A percentile compares a stretch with the other conserved stretches of the same genome.
These are phyloP conservation scores for Dryadomyces quercus-mongolicae DNA, from an alignment of 2,329 filamentous ascomycete species.

Conservation along the genomic window DNA sequence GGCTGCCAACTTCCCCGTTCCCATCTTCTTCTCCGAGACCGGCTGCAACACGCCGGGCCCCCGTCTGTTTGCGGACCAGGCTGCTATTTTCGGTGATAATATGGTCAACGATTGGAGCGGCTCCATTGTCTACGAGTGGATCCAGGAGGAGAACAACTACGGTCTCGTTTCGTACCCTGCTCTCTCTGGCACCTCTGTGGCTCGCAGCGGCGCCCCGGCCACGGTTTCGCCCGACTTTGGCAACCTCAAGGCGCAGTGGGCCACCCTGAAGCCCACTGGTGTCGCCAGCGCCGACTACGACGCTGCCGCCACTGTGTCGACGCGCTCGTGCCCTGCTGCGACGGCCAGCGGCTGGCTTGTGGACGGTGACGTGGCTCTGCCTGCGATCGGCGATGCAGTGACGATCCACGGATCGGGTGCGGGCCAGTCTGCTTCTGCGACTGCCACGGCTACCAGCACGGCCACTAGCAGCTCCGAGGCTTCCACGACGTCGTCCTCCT, in stretches of 20 bases:
- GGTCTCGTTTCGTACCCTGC: slow-evolving; percentile 67
- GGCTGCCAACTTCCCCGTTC: slow-evolving; percentile 61
- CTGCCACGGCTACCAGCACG: slow-evolving; percentile 15
- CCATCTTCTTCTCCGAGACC: slow-evolving; percentile 82
- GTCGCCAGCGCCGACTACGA: slow-evolving; percentile 55
- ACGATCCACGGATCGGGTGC: slow-evolving; percentile 3
- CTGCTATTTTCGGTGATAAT: slow-evolving; percentile 59
- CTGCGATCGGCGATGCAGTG: slow-evolving; percentile 46
- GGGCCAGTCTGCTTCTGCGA: slow-evolving; percentile 12
- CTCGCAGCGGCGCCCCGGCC: slow-evolving; percentile 59
- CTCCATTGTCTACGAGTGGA: slow-evolving; percentile 83
- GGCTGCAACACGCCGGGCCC: slow-evolving; percentile 61
- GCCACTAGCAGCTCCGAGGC: slow-evolving; percentile 15
- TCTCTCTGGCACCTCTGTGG: slow-evolving; percentile 46
- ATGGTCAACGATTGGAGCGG: slow-evolving; percentile 66
- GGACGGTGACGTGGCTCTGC: slow-evolving; percentile 55
- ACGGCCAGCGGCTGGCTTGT: slow-evolving; percentile 63
- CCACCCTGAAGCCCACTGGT: slow-evolving; percentile 56
- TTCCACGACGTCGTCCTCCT: slow-evolving; percentile 14
- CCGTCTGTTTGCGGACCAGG: slow-evolving; percentile 58
- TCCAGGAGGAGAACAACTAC: slow-evolving; percentile 72
- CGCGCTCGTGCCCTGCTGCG: slow-evolving; percentile 57
- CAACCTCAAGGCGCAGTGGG: slow-evolving; percentile 69
- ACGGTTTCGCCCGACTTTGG: slow-evolving; percentile 65
- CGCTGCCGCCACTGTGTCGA: slow-evolving; percentile 42